These are phyloP conservation scores for Nyssa sinensis DNA, from an alignment of 148 eudicot genomes.

Conservation along the genomic window DNA sequence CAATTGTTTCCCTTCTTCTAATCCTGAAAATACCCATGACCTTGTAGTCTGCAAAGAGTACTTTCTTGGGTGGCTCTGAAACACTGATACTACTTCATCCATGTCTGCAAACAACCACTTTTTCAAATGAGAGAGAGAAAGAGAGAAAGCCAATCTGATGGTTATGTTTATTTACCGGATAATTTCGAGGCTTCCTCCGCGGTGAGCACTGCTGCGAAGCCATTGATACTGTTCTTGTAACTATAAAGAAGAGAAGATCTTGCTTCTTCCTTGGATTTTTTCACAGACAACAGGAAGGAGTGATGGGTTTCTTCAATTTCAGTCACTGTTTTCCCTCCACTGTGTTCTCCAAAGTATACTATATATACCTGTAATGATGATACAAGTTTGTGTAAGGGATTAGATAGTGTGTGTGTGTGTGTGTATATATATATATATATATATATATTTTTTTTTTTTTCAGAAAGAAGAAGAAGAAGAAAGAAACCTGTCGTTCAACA, in stretches of 20 bases:
- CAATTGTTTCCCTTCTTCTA: constrained; percentile 36
- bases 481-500: constrained; percentile 27
- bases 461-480: not conserved
- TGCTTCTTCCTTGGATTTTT: constrained; percentile 71
- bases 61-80: constrained; percentile 58
- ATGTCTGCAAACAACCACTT: constrained; percentile 21
- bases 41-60: constrained; percentile 80
- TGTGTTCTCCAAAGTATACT: constrained; percentile 77
- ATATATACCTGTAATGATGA: constrained; percentile 79
- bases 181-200: constrained; percentile 58
- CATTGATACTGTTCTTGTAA: constrained; percentile 80
- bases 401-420: not conserved
- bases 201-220: constrained; percentile 83
- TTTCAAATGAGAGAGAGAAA: not conserved
- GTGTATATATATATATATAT: not conserved
- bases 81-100: constrained; percentile 71
- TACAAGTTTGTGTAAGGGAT: not conserved
- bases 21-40: constrained; percentile 84
- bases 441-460: not conserved
- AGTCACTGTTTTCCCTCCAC: constrained; percentile 49
- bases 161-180: constrained; percentile 36
- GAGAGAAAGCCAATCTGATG: too few relatives aligned
- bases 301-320: constrained; percentile 72
- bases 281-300: constrained; percentile 59
- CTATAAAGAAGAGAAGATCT: constrained; percentile 71